Evolutionary conservation across 2,329 filamentous ascomycete genomes (phyloP), one percentile per base, ranked within the genome.

Genomic region (Verticillium isaacii): DNA sequence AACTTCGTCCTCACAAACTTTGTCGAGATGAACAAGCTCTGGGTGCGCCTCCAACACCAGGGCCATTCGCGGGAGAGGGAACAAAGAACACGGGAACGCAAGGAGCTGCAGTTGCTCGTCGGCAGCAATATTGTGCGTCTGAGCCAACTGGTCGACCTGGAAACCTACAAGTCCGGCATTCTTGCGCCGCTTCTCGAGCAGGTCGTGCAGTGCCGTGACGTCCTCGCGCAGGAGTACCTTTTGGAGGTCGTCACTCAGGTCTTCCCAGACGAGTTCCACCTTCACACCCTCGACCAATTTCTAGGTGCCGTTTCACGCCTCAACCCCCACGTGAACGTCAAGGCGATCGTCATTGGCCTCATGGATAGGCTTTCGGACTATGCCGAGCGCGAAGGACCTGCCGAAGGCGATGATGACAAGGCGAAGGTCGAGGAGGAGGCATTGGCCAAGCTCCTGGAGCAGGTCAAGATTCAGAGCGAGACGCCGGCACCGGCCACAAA

Each of bases 1-100:
- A 97, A 92, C 80, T 99, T 99, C 73, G 90, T 98, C 61, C 80
- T 99, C 72, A 99, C 95, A 64, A 99, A 99, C 71, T 99, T 99
- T 72, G 95, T 99, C 68, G 95, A 99, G 78, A 99, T 99, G 95
- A 99, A 99, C 80, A 99, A 99, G 83, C 84, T 99, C 37, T 99
- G 95, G 95, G 95, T 99, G 65, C 89, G 95, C 54, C 80, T 98
- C 72, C 95, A 99, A 75, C 95, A 99, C 75, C 95, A 99, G 74
- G 95, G 95, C 32, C 95, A 97, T 73, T 99, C 95, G 45, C 86
- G 94, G 70, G 95, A 99, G 77, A 85, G 95, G 59, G 95, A 99
- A 66, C 89, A 96, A 78, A 85, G 95, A 69, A 97, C 93, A 62
- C 93, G 95, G 71, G 95, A 99, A 79, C 85, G 95, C 69, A 93